phyloP scores from a whole-genome alignment of 1,139 yeast genomes.

The Candida glucosophila region DNA sequence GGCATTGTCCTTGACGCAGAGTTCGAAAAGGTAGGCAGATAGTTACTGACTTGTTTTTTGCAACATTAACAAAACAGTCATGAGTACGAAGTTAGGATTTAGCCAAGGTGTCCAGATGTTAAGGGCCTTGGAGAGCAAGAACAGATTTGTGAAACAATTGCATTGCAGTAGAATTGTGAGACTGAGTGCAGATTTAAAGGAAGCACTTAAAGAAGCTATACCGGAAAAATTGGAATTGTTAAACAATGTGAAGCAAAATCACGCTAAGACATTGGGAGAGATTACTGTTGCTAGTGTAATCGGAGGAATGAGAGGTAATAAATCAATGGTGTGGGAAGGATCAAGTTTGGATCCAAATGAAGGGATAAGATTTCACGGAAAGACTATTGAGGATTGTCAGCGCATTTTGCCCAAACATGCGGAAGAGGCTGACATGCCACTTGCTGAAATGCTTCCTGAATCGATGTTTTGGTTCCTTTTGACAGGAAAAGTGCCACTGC shows the following conservation, averaged over 20 bases:
- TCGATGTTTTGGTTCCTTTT: conserved; percentile 55
- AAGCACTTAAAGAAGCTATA: conserved; percentile 27
- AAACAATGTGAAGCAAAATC: conserved; percentile 24
- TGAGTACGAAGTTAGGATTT: no score
- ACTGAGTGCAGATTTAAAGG: conserved; percentile 20
- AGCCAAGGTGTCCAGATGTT: no score
- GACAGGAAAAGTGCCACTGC: conserved; percentile 57
- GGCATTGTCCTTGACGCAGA: no score
- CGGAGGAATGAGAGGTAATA: conserved; percentile 52
- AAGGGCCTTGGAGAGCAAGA: no score
- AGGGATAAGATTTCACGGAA: conserved; percentile 49
- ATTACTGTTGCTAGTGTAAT: conserved; percentile 34
- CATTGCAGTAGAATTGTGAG: no score
- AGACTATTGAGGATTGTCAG: conserved; percentile 45
- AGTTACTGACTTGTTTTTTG: no score
- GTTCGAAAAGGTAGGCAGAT: no score
- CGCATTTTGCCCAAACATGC: conserved; percentile 29
- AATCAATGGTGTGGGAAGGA: conserved; percentile 46
- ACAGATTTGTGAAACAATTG: no score
- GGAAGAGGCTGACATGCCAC: conserved; percentile 19
- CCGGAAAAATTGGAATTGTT: conserved; percentile 32
- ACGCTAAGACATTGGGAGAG: conserved; percentile 23
- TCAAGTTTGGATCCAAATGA: conserved; percentile 43
- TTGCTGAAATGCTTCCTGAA: conserved; percentile 51
- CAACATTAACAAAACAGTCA: no score